Conservation (phyloP, 371 early-diverging fungal genomes). For the Syncephalastrum sp. region DNA sequence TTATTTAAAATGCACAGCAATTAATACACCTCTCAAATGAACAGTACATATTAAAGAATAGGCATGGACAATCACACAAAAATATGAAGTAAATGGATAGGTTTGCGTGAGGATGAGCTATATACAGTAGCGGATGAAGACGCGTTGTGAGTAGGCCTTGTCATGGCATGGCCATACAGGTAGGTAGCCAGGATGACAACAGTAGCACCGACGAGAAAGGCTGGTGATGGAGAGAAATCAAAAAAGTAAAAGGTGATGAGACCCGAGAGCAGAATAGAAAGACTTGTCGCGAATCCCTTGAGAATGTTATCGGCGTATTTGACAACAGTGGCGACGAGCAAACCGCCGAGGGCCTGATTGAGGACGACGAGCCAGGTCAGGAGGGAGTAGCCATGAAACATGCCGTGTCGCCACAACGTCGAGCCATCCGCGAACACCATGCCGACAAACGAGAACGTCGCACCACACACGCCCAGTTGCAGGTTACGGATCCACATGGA, state of each 20-base stretch:
- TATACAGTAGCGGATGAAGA: too few species aligned
- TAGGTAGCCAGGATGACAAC: slow-evolving; percentile 64
- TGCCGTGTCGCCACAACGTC: slow-evolving; percentile 59
- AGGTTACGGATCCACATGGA: slow-evolving; percentile 83
- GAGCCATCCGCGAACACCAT: slow-evolving; percentile 66
- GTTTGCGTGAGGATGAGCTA: too few species aligned
- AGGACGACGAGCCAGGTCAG: slow-evolving; percentile 75
- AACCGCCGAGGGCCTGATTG: slow-evolving; percentile 83
- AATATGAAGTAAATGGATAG: too few species aligned
- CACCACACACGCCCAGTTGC: slow-evolving; percentile 67
- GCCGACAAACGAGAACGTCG: slow-evolving; percentile 62
- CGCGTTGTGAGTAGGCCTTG: too few species aligned
- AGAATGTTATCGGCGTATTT: slow-evolving; percentile 90
- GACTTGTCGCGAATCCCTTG: slow-evolving; percentile 84
- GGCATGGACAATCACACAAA: too few species aligned
- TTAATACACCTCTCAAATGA: too few species aligned
- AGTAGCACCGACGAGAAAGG: slow-evolving; percentile 69
- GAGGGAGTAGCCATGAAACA: slow-evolving; percentile 74
- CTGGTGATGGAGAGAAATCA: slow-evolving; percentile 65
- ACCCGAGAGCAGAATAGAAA: slow-evolving; percentile 85
- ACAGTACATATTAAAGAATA: too few species aligned
- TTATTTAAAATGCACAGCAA: too few species aligned
- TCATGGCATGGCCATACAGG: slow-evolving; percentile 46
- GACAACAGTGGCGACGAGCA: slow-evolving; percentile 84
- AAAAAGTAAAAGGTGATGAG: slow-evolving; percentile 74